These are phyloP conservation scores for Aspergillus quadrilineatus DNA, from an alignment of 2,329 filamentous ascomycete genomes.

Conservation along the genomic window DNA sequence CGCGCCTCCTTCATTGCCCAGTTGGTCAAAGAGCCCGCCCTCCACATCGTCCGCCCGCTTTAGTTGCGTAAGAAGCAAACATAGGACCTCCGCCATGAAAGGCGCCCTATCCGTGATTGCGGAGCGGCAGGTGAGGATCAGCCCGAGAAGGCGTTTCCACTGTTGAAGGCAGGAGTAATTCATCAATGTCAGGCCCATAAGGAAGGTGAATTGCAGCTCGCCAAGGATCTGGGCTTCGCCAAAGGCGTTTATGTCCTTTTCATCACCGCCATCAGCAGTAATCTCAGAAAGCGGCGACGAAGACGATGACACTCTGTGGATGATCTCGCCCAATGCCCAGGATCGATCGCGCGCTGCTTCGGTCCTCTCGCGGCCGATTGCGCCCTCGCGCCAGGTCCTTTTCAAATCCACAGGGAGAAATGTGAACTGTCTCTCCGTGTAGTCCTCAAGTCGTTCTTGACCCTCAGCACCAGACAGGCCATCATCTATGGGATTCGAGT, in stretches of 20 bases:
- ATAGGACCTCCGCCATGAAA: constrained; percentile 55
- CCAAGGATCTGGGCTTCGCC: constrained; percentile 50
- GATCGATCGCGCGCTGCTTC: constrained; percentile 62
- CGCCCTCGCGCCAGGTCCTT: constrained; percentile 61
- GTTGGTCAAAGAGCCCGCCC: constrained; percentile 58
- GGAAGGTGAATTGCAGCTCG: constrained; percentile 62
- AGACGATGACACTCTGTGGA: constrained; percentile 35
- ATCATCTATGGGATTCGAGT: constrained; percentile 14
- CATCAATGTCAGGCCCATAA: constrained; percentile 63
- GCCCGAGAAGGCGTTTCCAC: constrained; percentile 59
- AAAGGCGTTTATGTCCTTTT: not conserved
- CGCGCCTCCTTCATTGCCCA: constrained; percentile 53
- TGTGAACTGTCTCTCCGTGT: constrained; percentile 49
- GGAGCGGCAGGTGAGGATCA: constrained; percentile 57
- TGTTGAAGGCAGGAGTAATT: constrained; percentile 67
- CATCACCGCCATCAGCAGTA: constrained; percentile 23
- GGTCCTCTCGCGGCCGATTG: constrained; percentile 61
- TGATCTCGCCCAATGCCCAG: constrained; percentile 59
- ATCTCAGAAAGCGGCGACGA: constrained; percentile 22
- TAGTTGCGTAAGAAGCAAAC: constrained; percentile 53
- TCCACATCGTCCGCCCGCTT: constrained; percentile 59
- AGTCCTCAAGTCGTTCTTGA: constrained; percentile 1
- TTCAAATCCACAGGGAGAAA: constrained; percentile 62
- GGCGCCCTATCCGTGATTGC: constrained; percentile 50
- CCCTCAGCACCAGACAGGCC: not conserved